Evolutionary conservation across 2,329 filamentous ascomycete species (phyloP).

Genomic region (Diaporthe eres): DNA sequence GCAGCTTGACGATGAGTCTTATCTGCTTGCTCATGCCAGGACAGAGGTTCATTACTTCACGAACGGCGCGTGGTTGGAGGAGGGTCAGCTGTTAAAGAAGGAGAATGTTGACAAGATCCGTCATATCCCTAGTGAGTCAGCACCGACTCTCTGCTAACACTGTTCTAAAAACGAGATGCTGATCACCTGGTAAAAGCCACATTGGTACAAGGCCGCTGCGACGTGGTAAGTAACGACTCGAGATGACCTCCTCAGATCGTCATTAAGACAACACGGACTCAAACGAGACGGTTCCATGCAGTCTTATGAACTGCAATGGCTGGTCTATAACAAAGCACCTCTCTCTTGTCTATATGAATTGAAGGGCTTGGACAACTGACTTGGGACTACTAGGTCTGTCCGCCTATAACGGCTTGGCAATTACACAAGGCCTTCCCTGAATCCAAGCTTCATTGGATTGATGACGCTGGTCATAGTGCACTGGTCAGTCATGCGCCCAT

Average conservation of each 20-base stretch:
- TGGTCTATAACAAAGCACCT: background rate
- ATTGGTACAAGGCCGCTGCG: slow-evolving; percentile 12
- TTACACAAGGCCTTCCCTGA: slow-evolving; percentile 2
- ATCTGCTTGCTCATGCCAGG: slow-evolving; percentile 17
- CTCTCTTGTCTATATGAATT: background rate
- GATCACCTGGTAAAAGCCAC: background rate
- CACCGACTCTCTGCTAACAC: fast-evolving
- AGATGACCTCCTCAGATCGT: background rate
- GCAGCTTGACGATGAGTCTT: slow-evolving; percentile 26
- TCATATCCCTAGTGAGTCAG: slow-evolving; percentile 6
- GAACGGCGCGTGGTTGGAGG: slow-evolving; percentile 1
- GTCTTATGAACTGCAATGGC: too few relatives aligned
- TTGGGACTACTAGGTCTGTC: background rate
- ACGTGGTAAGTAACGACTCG: background rate
- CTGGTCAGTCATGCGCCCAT: background rate
- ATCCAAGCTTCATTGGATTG: slow-evolving; percentile 25
- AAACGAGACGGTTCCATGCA: background rate
- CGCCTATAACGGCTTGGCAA: slow-evolving; percentile 24
- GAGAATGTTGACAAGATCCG: slow-evolving; percentile 20
- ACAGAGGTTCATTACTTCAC: slow-evolving; percentile 17
- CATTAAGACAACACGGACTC: too few relatives aligned
- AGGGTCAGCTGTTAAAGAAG: slow-evolving; percentile 10
- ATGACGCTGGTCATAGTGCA: slow-evolving; percentile 18
- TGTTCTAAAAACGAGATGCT: background rate
- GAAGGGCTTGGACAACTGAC: background rate